Conservation (phyloP, 129 eudicot genomes). For the Arctium lappa region DNA sequence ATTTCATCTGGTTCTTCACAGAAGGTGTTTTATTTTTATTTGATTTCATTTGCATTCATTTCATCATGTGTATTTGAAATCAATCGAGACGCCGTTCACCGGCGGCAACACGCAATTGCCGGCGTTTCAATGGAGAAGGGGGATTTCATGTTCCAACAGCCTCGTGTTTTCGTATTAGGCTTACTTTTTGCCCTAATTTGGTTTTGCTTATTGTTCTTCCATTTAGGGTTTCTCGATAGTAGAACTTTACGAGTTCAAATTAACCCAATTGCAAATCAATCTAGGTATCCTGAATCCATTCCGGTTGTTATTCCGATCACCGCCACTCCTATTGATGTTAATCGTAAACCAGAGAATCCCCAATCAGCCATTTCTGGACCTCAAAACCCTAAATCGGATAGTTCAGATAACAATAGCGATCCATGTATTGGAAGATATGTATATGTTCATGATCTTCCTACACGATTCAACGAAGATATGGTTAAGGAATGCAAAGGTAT, state of each 20-base stretch:
- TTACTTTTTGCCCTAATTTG: constrained; percentile 52
- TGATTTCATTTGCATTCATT: neutral
- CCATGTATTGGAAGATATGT: constrained; percentile 90
- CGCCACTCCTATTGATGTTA: neutral
- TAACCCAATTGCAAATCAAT: constrained; percentile 7
- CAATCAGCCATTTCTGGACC: neutral
- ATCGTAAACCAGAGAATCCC: neutral
- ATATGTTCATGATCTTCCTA: constrained; percentile 79
- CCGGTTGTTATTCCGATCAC: constrained; percentile 5
- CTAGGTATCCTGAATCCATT: neutral
- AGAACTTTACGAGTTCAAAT: constrained; percentile 12
- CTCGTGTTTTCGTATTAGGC: constrained; percentile 54
- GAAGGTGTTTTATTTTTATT: neutral
- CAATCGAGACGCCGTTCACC: constrained; percentile 50
- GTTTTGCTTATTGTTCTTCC: constrained; percentile 59
- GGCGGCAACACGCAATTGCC: constrained; percentile 2
- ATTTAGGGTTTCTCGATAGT: constrained; percentile 50
- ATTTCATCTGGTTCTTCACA: neutral
- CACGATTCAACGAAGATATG: constrained; percentile 77
- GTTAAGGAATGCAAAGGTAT: constrained; percentile 66
- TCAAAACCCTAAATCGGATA: constrained; percentile 12
- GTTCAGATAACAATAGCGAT: constrained; percentile 59
- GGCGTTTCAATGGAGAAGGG: constrained; percentile 61
- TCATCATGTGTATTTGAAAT: neutral
- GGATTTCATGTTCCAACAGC: constrained; percentile 35